Base-by-base conservation (phyloP, 805 yeast species). In the Metschnikowia proteae region DNA sequence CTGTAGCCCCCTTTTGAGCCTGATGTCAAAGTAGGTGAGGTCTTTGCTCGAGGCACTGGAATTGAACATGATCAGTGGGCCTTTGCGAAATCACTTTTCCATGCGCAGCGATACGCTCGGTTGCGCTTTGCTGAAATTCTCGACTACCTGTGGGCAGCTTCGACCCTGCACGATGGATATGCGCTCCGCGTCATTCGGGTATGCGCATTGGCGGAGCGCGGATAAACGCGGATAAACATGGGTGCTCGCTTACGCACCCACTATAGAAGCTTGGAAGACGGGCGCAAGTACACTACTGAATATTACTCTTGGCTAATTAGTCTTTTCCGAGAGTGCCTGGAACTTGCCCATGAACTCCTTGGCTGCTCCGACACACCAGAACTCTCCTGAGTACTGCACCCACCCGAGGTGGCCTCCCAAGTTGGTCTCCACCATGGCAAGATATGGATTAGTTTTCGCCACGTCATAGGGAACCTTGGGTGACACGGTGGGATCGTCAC, bases 351-450 rank as follows among this genome's bases (percentile, higher is more conserved):
- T 62, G 50, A 64, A 70, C 40, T 70, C 67, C 45, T 67, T 68
- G n/a, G 63, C 67, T 10, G 68, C 67, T 46, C 62, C 63, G 6
- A 67, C 72, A 47, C 71, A 55, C 96, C 96, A 88, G 57, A 89
- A 78, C 37, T 73, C 71, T 26, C 86, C 85, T 26, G 74, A 68
- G 42, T 72, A 66, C 54, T 76, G 73, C 52, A 81, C 88, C 84
- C 85, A 88, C n/a, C 88, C 94, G 46, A 88, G 74, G 65, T 88
- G 96, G 1, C 96, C 95, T 5, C 96, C 96, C 45, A 78, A 71
- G 37, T 77, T 73, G 5, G 91, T 84, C 50, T 81, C 76, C 4
- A 82, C 71, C 58, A 84, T 55, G 38, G 78, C 66, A 31, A 81
- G 66, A 60, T 76, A 80, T 1, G 95, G 94, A 59, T 86, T 86